Conservation (phyloP, 2,329 filamentous ascomycete species). For the Cladosporium sphaerospermum region DNA sequence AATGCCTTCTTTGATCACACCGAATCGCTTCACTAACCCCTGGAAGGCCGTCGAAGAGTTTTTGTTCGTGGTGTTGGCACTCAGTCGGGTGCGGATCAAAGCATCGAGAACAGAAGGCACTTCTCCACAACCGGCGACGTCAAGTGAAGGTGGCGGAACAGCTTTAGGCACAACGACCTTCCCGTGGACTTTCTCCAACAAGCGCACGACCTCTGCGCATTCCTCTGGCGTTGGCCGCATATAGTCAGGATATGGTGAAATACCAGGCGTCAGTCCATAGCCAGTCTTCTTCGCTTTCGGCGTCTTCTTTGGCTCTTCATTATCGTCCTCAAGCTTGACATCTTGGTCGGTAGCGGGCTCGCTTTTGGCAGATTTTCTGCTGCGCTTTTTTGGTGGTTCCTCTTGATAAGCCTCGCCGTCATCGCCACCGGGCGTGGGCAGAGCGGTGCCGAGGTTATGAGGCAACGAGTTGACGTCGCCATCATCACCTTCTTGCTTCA, state of each 20-base stretch:
- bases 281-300: conserved; percentile 36
- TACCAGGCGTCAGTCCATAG: conserved; percentile 42
- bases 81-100: conserved; percentile 56
- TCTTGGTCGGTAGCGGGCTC: conserved; percentile 9
- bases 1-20: conserved; percentile 54
- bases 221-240: conserved; percentile 59
- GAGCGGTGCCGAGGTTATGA: conserved; percentile 47
- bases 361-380: conserved; percentile 16
- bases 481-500: conserved; percentile 31
- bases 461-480: conserved; percentile 44
- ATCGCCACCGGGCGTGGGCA: conserved; percentile 26
- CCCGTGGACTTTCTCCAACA: conserved; percentile 63
- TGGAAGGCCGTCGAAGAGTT: conserved; percentile 62
- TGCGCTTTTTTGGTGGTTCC: conserved; percentile 25
- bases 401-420: conserved; percentile 13
- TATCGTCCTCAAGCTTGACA: conserved; percentile 17
- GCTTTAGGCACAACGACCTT: conserved; percentile 57
- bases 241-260: conserved; percentile 64
- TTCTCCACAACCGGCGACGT: conserved; percentile 64
- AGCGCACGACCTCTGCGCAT: conserved; percentile 60
- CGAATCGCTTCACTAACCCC: conserved; percentile 59
- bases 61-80: conserved; percentile 52
- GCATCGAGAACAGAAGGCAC: conserved; percentile 61
- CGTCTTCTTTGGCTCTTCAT: conserved; percentile 28
- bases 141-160: conserved; percentile 63